Conservation (phyloP, 768 basidiomycete genomes). For the Suillus spraguei region DNA sequence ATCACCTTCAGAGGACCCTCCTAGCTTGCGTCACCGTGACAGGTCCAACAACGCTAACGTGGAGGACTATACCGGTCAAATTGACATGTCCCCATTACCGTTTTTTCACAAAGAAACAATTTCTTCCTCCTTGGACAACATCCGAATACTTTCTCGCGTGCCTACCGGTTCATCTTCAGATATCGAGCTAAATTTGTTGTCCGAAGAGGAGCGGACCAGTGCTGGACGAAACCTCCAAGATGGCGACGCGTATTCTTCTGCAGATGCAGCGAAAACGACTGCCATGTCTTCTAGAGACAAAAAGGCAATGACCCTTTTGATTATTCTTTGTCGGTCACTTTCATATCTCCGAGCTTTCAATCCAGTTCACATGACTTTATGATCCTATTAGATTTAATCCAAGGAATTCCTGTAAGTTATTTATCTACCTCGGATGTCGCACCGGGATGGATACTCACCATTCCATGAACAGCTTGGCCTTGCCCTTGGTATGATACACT, state of each 20-base stretch:
- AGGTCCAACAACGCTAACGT: constrained; percentile 38
- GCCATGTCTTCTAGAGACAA: constrained; percentile 76
- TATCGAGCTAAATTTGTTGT: constrained; percentile 62
- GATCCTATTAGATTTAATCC: constrained; percentile 61
- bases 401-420: constrained; percentile 83
- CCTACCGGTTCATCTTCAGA: constrained; percentile 36
- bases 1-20: constrained; percentile 29
- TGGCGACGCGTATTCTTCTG: constrained; percentile 34
- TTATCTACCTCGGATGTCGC: constrained; percentile 12
- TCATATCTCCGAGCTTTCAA: constrained; percentile 14
- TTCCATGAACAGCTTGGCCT: constrained; percentile 65
- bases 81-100: constrained; percentile 26
- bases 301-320: constrained; percentile 80
- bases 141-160: constrained; percentile 59
- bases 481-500: constrained; percentile 65
- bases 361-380: constrained; percentile 17
- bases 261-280: constrained; percentile 41
- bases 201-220: constrained; percentile 53
- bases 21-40: constrained; percentile 35
- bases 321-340: constrained; percentile 77
- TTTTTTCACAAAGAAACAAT: constrained; percentile 50
- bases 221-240: constrained; percentile 48
- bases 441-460: constrained; percentile 5
- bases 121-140: constrained; percentile 60
- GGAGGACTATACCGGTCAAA: constrained; percentile 35